These are phyloP conservation scores for Lasiosphaeris hirsuta DNA, from an alignment of 495 filamentous ascomycete genomes.

Conservation along the genomic window DNA sequence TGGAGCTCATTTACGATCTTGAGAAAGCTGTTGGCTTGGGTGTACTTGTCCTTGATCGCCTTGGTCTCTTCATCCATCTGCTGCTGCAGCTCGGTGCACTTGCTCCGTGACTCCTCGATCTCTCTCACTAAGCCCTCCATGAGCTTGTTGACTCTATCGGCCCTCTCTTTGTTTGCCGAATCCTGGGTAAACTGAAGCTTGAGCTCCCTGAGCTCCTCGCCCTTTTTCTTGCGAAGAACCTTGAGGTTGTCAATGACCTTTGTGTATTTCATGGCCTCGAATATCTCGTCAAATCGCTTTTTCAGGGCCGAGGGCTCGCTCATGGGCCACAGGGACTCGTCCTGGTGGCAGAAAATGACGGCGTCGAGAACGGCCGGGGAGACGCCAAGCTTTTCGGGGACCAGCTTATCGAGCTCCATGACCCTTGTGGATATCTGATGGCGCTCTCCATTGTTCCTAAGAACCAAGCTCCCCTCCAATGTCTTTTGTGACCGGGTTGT, in stretches of 20 bases:
- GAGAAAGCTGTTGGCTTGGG: slow-evolving; percentile 45
- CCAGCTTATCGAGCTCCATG: slow-evolving; percentile 73
- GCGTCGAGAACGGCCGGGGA: slow-evolving; percentile 84
- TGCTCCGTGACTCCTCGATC: slow-evolving; percentile 61
- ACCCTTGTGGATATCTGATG: slow-evolving; percentile 71
- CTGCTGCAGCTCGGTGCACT: slow-evolving; percentile 55
- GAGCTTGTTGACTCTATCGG: slow-evolving; percentile 64
- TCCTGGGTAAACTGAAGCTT: slow-evolving; percentile 71
- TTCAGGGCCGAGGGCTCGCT: slow-evolving; percentile 82
- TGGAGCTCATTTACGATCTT: slow-evolving; percentile 63
- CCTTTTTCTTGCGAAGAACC: slow-evolving; percentile 74
- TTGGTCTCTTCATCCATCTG: slow-evolving; percentile 39
- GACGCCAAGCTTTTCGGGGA: slow-evolving; percentile 86
- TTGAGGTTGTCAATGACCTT: slow-evolving; percentile 97
- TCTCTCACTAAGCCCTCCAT: slow-evolving; percentile 64
- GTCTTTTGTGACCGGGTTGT: slow-evolving; percentile 67
- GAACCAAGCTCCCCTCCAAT: slow-evolving; percentile 71
- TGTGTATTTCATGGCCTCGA: slow-evolving; percentile 93
- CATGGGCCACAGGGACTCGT: slow-evolving; percentile 97
- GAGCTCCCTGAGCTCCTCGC: slow-evolving; percentile 64
- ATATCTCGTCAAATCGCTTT: slow-evolving; percentile 95
- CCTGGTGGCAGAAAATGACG: slow-evolving; percentile 98
- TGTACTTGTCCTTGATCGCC: slow-evolving; percentile 41
- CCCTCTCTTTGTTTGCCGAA: slow-evolving; percentile 83
- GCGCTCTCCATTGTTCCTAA: slow-evolving; percentile 77